A percentile compares a stretch with the other conserved stretches of the same genome.
phyloP scores from a whole-genome alignment of 257 asterid genomes.

The Solanum pennellii region DNA sequence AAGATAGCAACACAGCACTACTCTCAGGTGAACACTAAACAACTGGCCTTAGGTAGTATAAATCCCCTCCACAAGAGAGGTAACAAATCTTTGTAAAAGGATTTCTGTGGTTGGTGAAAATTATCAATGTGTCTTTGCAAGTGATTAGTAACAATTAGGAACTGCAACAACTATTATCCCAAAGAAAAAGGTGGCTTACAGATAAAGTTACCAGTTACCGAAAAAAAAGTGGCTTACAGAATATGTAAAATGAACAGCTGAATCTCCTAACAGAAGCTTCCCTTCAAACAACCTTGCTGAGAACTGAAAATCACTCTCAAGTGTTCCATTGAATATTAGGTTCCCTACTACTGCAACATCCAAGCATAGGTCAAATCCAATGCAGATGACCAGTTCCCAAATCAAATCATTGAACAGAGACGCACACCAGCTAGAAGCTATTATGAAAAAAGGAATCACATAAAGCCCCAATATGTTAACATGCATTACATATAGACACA shows the following conservation, averaged over 20 bases:
- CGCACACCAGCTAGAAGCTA: neutral
- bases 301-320: conserved; percentile 29
- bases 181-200: conserved; percentile 32
- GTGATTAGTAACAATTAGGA: neutral
- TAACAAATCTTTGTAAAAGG: neutral
- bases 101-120: neutral
- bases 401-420: neutral
- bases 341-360: conserved; percentile 65
- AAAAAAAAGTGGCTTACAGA: conserved; percentile 39
- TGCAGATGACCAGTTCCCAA: neutral
- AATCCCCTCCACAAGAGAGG: neutral
- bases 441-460: neutral
- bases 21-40: neutral
- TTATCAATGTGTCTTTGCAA: neutral
- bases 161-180: neutral
- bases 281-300: conserved; percentile 62
- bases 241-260: conserved; percentile 43
- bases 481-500: neutral
- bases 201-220: neutral
- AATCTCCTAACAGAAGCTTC: conserved; percentile 40
- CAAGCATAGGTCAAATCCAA: conserved; percentile 8
- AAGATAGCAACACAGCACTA: neutral
- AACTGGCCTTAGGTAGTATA: neutral
- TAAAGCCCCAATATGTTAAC: neutral
- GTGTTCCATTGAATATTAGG: conserved; percentile 60